Evolutionary conservation across 2,329 filamentous ascomycete genomes (phyloP), one percentile per base, ranked within the genome.

Genomic region (Colletotrichum lindemuthianum): DNA sequence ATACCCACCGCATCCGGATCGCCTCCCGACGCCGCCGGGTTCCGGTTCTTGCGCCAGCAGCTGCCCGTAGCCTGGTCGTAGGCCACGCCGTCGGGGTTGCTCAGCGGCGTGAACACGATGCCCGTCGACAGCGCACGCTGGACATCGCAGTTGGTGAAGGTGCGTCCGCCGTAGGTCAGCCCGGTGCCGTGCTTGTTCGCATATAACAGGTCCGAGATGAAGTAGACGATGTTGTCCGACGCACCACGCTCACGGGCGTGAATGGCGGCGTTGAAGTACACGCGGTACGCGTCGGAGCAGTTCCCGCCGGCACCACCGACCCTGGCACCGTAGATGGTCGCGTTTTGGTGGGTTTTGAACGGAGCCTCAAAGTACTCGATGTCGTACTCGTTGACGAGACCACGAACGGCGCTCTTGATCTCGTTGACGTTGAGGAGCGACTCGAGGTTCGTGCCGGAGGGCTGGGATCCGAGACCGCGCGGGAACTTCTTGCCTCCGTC

Each of bases 181-280:
- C 85, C 85, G 4, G 76, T 77, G 39, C 79, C 77, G 43, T 79
- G 74, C 69, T 82, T 79, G 68, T 82, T 78, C 34, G 86, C 86
- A 54, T 81, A 79, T 8, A 88, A 77, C 8, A 88, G 77, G 70
- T 88, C 86, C 0, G 84, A 76, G 39, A 88, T 77, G 75, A 86
- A 87, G 77, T 87, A 87, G 48, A 88, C 72, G 12, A 88, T 75
- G 60, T 83, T 79, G 70, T 88, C 86, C 0, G 85, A 79, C 0
- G 81, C 82, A 33, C 85, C 86, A 11, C 86, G 82, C 74, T 88
- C 86, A 33, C 86, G 83, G 12, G 86, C 84, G 70, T 88, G 86
- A 50, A 87, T 81, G 45, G 78, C 84, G 43, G 80, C 81, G 67
- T 83, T 83, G 63, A 88, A 74, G 70, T 84, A 85, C 33, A 86